Conservation (phyloP, 805 yeast genomes). For the Yarrowia sp. region DNA sequence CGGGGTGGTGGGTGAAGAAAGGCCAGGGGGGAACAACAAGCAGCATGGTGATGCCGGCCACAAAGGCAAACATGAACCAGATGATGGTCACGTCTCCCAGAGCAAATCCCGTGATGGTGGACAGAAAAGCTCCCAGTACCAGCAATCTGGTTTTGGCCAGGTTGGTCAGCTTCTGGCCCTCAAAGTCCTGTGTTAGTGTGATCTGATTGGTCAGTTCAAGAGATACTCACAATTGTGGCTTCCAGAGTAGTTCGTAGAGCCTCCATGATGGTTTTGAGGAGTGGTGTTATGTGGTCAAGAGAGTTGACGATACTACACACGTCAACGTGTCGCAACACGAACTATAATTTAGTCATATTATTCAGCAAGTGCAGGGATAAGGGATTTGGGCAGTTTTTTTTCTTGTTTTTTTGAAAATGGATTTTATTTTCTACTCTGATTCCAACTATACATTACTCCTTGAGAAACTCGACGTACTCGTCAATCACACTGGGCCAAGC, state of each 20-base stretch:
- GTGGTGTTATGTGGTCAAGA: neutral
- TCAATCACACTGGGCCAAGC: constrained; percentile 94
- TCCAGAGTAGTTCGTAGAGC: constrained; percentile 24
- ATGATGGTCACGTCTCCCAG: constrained; percentile 20
- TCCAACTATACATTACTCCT: constrained; percentile 9
- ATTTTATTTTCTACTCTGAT: neutral
- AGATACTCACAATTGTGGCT: constrained; percentile 23
- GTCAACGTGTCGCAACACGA: constrained; percentile 18
- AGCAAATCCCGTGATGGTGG: constrained; percentile 7
- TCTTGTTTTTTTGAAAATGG: neutral
- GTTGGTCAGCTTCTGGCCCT: constrained; percentile 25
- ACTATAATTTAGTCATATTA: constrained; percentile 12
- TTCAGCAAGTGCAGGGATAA: neutral
- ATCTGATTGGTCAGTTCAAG: neutral
- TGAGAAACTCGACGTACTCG: constrained; percentile 64
- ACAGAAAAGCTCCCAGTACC: constrained; percentile 18
- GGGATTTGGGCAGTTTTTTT: no score
- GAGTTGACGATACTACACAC: neutral
- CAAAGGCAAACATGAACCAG: constrained; percentile 24
- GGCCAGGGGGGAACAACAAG: constrained; percentile 26
- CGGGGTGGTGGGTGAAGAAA: constrained; percentile 17
- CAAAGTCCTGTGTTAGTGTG: constrained; percentile 23
- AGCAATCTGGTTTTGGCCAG: neutral
- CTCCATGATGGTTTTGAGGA: neutral
- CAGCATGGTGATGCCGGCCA: constrained; percentile 10